Evolutionary conservation across 192 early-diverging fungal genomes (phyloP), one percentile per base, ranked within the genome.

Genomic region (Coemansia sp.): DNA sequence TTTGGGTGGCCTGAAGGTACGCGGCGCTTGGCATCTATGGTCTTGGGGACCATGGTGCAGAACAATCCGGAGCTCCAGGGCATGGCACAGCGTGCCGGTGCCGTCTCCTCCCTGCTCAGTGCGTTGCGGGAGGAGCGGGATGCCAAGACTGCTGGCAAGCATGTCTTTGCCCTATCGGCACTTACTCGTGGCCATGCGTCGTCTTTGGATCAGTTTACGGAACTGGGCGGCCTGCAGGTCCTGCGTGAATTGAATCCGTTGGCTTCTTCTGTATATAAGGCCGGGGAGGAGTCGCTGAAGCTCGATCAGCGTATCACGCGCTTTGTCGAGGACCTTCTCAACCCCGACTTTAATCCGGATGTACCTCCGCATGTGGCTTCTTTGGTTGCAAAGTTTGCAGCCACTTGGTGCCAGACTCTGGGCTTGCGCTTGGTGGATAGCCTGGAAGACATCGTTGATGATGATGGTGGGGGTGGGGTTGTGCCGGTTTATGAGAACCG

Each of bases 21-120:
- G 12, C 68, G 76, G 17, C 53, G 56, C 32, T 47, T 60, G 39
- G 58, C 81, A 0, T 78, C 80, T 0, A 38, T 78, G 6, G 68
- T 80, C 7, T 42, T 85, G 21, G 75, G 76, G 31, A 54, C 74
- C 0, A 57, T 80, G 21, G 60, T 83, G 29, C 83, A 85, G 67
- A 76, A 70, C 51, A 67, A 62, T 45, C 55, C 45, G 2, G 14
- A 17, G 38, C 46, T 60, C 13, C 67, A 76, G 26, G 44, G 29
- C 14, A 13, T 38, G 2, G 66, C 52, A 2, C 22, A 37, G 21
- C 19, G 18, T 1, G 50, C 44, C 0, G 61, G 61, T 1, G 38
- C 66, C 3, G 18, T 75, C 5, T 51, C 60, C 0, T n/a, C n/a
- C 11, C 51, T 75, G 2, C 19, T 75, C 6, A 27, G 23, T 34